Percentiles rank a stretch among this genome's conserved stretches.
Conservation (phyloP, 177 flowering plant species). For the Tripterygium wilfordii region DNA sequence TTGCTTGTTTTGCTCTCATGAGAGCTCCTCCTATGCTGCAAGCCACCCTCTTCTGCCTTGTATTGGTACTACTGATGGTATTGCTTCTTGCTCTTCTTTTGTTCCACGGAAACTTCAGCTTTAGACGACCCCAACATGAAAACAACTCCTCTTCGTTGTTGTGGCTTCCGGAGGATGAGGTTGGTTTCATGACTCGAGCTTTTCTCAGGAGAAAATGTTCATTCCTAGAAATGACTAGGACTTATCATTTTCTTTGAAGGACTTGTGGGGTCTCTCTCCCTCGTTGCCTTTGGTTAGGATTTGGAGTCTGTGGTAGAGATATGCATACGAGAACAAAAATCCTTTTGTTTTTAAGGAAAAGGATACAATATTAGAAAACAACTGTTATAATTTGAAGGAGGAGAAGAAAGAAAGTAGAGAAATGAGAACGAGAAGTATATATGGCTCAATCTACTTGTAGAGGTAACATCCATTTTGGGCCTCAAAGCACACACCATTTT, state of each 20-base stretch:
- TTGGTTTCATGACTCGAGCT: conserved; percentile 6
- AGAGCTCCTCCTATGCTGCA: conserved; percentile 4
- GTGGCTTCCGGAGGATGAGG: conserved; percentile 11
- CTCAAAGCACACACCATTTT: too few species aligned
- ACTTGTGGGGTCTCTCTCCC: conserved; percentile 8
- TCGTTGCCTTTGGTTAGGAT: conserved; percentile 9
- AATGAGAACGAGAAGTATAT: too few species aligned
- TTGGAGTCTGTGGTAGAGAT: conserved; percentile 19
- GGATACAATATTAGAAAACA: too few species aligned
- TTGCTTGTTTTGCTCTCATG: conserved; percentile 9
- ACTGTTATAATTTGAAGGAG: too few species aligned
- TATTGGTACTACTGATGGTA: neutral
- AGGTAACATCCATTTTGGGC: too few species aligned
- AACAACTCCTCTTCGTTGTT: conserved; percentile 11
- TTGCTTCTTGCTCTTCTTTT: conserved; percentile 4
- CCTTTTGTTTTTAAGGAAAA: conserved; percentile 4
- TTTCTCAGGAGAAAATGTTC: neutral
- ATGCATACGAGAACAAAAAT: neutral
- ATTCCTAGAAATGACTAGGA: neutral
- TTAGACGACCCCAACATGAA: conserved; percentile 44
- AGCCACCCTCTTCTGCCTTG: conserved; percentile 1
- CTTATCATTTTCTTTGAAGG: neutral
- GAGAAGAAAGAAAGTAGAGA: too few species aligned
- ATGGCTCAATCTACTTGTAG: too few species aligned
- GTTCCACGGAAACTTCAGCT: conserved; percentile 26